Evolutionary conservation across 768 basidiomycete genomes (phyloP), one percentile per base, ranked within the genome.

Genomic region (Gloeostereum incarnatum): DNA sequence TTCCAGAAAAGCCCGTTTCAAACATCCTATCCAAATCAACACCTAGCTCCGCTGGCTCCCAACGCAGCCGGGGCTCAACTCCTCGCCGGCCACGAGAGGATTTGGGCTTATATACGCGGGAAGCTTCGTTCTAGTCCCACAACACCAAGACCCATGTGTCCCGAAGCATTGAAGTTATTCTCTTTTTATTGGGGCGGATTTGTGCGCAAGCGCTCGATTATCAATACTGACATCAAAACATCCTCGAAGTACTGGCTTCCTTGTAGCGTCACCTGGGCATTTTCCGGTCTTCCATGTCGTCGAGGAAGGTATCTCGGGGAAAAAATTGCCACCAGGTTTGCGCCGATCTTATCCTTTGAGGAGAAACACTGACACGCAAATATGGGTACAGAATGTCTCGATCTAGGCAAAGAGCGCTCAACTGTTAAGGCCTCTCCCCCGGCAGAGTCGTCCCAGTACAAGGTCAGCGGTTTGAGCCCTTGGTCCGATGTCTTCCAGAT

Each of bases 231-330:
- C 37, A 69, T 55, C 13, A 68, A 45, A 20, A 68, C 60, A 32
- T 69, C 66, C 37, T 68, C 68, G 31, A 67, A 54, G 35, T 48
- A 51, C 31, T 62, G 59, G 40, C 66, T 60, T 1, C 66, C 65
- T 43, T 54, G 47, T 1, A 65, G 60, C 18, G 60, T 56, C 13
- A 68, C 55, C 13, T 68, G 55, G 32, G 68, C 45, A 38, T 58
- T 60, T 14, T 46, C 39, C 18, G 55, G 44, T 41, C 60, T 55
- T 14, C 62, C 61, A 35, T 58, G 55, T 36, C 55, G 59, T 36
- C 65, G 56, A 11, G 52, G 48, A 26, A 58, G 50, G 31, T 41
- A 47, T 5, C 63, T 54, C 22, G 59, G 59, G n/a, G 61, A 53
- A 27, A 68, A 68, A 42, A 56, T 62, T 1, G 64, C 66, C 36